Evolutionary conservation across 805 yeast genomes (phyloP), one percentile per base, ranked within the genome.

Genomic region (Candida nitratophila): DNA sequence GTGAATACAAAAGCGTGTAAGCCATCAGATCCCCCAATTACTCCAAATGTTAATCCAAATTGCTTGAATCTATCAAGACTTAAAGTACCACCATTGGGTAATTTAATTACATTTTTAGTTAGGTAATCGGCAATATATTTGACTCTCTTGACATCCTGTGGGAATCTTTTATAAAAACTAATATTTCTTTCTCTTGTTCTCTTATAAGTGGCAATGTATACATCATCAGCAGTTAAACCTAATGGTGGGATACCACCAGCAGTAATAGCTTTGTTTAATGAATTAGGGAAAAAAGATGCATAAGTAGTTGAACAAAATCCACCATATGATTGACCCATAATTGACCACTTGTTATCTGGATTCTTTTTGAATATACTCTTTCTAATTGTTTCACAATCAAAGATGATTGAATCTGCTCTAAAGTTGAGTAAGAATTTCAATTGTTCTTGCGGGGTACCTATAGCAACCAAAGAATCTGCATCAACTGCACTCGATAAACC

Each of bases 241-340:
- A 78, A 54, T 1, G 83, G 83, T 2, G 84, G 83, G 14, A 78
- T 65, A 6, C 83, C 84, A 1, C 81, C 84, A 1, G 83, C 71
- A 21, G 77, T 56, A 16, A 78, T 52, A 1, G 73, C 73, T 41
- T 67, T 70, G 36, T 62, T 63, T 24, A 78, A 46, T 2, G 73
- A 60, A 1, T 56, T 54, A 1, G 77, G 70, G 44, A 30, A 70
- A 44, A 63, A 61, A 3, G 81, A 74, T 17, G 74, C 54, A 52
- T 77, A 77, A 3, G 77, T 72, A 49, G 71, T 64, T 19, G 68
- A 57, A 50, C 76, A 68, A 48, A 76, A 77, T 0, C 82, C 82
- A 21, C 83, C 81, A 51, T 67, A 75, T 2, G 78, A 71, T 51
- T 77, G 81, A 10, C 83, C 84, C 31, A 73, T 52, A 16, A 78